These are phyloP conservation scores for Arctium lappa DNA, from an alignment of 129 eudicot species.

Conservation along the genomic window DNA sequence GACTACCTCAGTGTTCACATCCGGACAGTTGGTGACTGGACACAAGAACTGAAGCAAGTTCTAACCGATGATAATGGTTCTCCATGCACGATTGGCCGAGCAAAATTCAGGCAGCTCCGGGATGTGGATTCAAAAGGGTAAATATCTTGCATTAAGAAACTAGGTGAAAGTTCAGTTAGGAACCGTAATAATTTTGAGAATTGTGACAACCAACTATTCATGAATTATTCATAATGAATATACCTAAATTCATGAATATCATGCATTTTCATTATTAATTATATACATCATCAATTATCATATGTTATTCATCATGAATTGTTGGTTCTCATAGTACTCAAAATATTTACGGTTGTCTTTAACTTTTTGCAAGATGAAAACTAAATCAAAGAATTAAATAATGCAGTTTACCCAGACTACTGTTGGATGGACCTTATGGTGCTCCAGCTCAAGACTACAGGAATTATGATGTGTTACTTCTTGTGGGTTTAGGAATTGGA, in stretches of 20 bases:
- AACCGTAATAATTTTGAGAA: too few relatives aligned
- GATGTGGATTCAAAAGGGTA: slow-evolving; percentile 65
- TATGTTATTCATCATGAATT: too few relatives aligned
- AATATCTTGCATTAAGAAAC: slow-evolving; percentile 20
- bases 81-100: slow-evolving; percentile 64
- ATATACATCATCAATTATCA: too few relatives aligned
- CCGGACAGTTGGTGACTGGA: slow-evolving; percentile 97
- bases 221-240: too few relatives aligned
- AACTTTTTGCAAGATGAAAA: background rate
- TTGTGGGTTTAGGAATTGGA: slow-evolving; percentile 97
- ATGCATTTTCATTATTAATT: too few relatives aligned
- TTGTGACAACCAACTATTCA: too few relatives aligned
- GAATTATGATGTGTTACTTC: slow-evolving; percentile 88
- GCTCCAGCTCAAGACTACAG: slow-evolving; percentile 99
- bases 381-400: background rate
- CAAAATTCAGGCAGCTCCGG: slow-evolving; percentile 53
- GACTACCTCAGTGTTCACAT: slow-evolving; percentile 85
- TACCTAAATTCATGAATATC: too few relatives aligned
- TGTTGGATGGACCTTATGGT: slow-evolving; percentile 94
- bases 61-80: slow-evolving; percentile 59
- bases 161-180: background rate
- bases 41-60: slow-evolving; percentile 82
- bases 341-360: background rate
- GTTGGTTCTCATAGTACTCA: too few relatives aligned
- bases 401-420: slow-evolving; percentile 73